phyloP scores from a whole-genome alignment of 2,329 filamentous ascomycete species.

The Fusarium nurragi region DNA sequence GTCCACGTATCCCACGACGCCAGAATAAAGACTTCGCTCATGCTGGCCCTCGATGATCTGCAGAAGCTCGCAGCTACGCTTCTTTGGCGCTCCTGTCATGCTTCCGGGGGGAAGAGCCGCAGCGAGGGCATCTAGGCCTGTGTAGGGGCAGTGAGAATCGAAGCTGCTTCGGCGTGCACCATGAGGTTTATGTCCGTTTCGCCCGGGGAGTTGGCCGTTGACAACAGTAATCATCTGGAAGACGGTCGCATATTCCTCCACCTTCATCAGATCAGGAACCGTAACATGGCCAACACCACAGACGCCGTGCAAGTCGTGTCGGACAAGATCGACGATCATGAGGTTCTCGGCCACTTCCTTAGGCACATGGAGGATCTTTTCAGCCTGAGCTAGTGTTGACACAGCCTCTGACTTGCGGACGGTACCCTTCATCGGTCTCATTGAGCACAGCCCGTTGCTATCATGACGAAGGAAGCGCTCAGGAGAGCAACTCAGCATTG shows the following conservation, averaged over 20 bases:
- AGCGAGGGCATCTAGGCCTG: conserved; percentile 79
- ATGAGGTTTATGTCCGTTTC: conserved; percentile 22
- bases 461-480: conserved; percentile 81
- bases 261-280: conserved; percentile 81
- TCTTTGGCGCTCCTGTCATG: conserved; percentile 97
- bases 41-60: conserved; percentile 68
- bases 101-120: conserved; percentile 86
- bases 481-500: conserved; percentile 83
- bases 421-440: conserved; percentile 96
- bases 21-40: conserved; percentile 83
- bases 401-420: conserved; percentile 78
- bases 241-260: conserved; percentile 91
- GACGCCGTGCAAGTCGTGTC: conserved; percentile 89
- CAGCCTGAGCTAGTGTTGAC: conserved; percentile 76
- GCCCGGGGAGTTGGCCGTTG: conserved; percentile 68
- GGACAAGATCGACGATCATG: conserved; percentile 98
- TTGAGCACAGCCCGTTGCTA: conserved; percentile 69
- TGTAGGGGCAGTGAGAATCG: conserved; percentile 48
- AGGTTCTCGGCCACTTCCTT: conserved; percentile 97
- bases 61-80: conserved; percentile 87
- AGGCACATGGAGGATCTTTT: conserved; percentile 75
- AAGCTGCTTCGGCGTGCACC: conserved; percentile 11
- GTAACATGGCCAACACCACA: conserved; percentile 77
- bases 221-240: conserved; percentile 93
- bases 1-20: conserved; percentile 90